Evolutionary conservation across 805 yeast genomes (phyloP), one percentile per base, ranked within the genome.

Genomic region (Isabelozyma gotoi): DNA sequence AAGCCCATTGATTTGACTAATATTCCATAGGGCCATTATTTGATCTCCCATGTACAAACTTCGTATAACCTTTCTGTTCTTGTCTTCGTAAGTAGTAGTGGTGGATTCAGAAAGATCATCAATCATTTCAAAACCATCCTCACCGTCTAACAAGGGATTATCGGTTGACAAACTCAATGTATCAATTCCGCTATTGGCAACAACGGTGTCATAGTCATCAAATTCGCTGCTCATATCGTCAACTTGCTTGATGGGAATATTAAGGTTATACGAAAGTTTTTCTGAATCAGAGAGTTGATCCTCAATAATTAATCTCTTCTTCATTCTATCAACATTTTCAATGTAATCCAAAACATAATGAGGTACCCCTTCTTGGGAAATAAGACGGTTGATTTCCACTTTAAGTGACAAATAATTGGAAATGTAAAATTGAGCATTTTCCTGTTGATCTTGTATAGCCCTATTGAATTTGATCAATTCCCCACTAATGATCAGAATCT

Each of bases 1-100:
- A n/a, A 89, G 65, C 0, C 96, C 96, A 44, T 84, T 66, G 16
- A 90, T 78, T 39, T 82, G 80, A 42, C 91, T 80, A 1, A 86
- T 81, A 57, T 89, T 89, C 83, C 88, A 83, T 14, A 89, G 64
- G 11, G 79, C 78, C n/a, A 69, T 75, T 18, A 90, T 86, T 37
- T 74, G 75, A 58, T 89, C 97, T 12, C 86, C 86, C 40, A 80
- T 75, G 51, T 68, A 81, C 42, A 89, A 65, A 52, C 87, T 78
- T 45, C 91, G 74, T 16, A 88, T 64, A 1, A 89, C 84, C 54
- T 84, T 85, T 43, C 96, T 66, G 57, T 88, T 87, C 52, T 80
- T 81, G 57, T 88, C 95, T 48, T 82, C 85, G 41, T 74, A 73
- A 2, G 48, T 40, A 20, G 45, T 54, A 11, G 38, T 43, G 12